Evolutionary conservation across 2,329 filamentous ascomycete species (phyloP), one percentile per base, ranked within the genome.

Genomic region (Mollisia scopiformis): DNA sequence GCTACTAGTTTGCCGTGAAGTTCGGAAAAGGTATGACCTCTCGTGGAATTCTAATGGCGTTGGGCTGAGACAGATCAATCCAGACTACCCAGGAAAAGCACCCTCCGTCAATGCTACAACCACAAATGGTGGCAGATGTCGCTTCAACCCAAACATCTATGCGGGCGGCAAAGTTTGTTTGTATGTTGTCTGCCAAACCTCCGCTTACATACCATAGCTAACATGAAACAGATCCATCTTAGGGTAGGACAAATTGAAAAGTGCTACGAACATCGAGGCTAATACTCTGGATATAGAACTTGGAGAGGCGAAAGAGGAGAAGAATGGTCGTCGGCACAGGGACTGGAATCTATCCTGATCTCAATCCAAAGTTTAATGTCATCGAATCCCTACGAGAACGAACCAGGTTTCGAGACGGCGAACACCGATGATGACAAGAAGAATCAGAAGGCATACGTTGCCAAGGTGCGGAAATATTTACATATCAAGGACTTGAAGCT

Each of bases 121-220:
- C 0, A 99, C 94, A 1, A 97, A 98, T 73, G 81, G 83, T n/a
- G 94, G 94, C 11, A 83, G 89, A 61, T 93, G 89, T 72, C 88
- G 95, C 7, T 98, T 98, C 80, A 97, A 97, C 71, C 95, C 95
- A 3, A 99, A 99, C 73, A 97, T 99, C 63, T 99, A 99, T 73
- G 83, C 93, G 1, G 86, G 80, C 53, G 95, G 95, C 52, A 96
- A 94, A 77, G 93, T 99, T 59, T 99, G 95, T 79, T 77, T 99
- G 86, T 96, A 76, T 80, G 89, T 83, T 49, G 19, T 10, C 33
- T 25, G 13, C 16, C 49, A 27, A 49, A 27, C 5, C 5, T 52
- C 11, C 21, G n/a, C 10, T 39, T 23, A 28, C 28, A 58, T 14
- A 50, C n/a, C 2, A 51, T 53, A 13, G 54, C 68, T 71, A 61